Evolutionary conservation across 345 rosid species (phyloP).

Genomic region (Eucalyptus lansdowneana): DNA sequence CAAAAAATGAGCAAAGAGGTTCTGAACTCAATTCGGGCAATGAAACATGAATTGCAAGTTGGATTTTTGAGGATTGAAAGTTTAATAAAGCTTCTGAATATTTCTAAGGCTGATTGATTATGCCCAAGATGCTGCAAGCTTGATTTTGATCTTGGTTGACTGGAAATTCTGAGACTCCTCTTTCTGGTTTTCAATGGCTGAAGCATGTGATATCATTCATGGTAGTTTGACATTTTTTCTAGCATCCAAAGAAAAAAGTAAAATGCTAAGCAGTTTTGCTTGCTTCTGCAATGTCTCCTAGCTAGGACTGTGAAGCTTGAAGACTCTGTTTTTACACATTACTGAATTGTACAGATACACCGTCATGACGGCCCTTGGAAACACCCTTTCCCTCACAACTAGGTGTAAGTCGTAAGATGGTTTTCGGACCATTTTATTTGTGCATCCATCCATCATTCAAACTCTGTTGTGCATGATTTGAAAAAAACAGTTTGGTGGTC

Average conservation of each 20-base stretch:
- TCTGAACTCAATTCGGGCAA: not conserved
- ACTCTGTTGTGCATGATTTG: not conserved
- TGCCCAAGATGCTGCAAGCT: not conserved
- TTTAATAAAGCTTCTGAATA: not conserved
- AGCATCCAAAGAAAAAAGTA: not conserved
- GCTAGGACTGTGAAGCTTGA: not conserved
- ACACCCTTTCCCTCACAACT: not conserved
- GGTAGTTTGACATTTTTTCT: not conserved
- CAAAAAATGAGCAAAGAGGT: not conserved
- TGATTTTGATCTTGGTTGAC: not conserved
- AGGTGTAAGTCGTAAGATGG: not conserved
- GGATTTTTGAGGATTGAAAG: not conserved
- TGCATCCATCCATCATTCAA: not conserved
- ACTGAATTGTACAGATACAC: not conserved
- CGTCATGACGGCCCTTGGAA: not conserved
- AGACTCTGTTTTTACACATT: not conserved
- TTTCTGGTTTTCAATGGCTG: not conserved
- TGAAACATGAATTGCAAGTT: not conserved
- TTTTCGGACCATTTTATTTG: not conserved
- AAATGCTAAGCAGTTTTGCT: not conserved
- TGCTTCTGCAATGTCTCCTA: not conserved
- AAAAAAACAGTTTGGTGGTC: not conserved
- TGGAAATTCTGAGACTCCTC: not conserved
- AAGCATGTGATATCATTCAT: not conserved
- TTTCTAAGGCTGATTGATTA: not conserved